Evolutionary conservation across 2,329 filamentous ascomycete species (phyloP).

Genomic region (Penicillium psychrosexuale): DNA sequence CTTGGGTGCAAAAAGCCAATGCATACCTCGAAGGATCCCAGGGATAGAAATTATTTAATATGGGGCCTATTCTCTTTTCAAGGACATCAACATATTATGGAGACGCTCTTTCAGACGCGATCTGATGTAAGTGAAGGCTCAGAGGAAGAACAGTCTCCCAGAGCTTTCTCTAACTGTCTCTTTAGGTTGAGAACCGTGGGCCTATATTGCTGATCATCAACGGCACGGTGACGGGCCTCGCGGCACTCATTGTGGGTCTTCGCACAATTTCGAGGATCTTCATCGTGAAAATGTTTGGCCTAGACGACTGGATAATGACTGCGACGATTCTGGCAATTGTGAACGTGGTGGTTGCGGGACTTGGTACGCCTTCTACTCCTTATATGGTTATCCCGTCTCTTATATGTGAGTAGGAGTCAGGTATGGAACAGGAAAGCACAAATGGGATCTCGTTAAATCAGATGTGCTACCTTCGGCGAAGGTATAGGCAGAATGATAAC

Average conservation of each 20-base stretch:
- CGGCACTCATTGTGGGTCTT: background rate
- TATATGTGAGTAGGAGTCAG: background rate
- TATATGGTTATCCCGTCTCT: background rate
- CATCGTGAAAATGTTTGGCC: background rate
- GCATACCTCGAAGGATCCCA: no score
- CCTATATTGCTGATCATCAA: conserved; percentile 7
- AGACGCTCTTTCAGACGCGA: background rate
- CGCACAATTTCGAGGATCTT: background rate
- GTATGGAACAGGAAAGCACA: background rate
- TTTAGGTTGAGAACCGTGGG: conserved; percentile 4
- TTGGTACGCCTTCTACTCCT: background rate
- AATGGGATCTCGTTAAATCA: background rate
- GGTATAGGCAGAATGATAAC: background rate
- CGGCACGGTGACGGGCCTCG: background rate
- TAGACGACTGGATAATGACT: background rate
- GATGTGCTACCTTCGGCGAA: background rate
- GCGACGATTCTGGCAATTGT: background rate
- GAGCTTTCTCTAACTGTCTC: background rate
- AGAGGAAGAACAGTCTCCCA: background rate
- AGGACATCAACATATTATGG: background rate
- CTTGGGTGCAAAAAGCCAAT: no score
- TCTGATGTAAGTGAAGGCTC: background rate
- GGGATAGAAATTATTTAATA: background rate
- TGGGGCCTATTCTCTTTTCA: background rate
- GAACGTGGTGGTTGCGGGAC: background rate